phyloP scores from a whole-genome alignment of 192 early-diverging fungal genomes.

The Coemansia sp. region DNA sequence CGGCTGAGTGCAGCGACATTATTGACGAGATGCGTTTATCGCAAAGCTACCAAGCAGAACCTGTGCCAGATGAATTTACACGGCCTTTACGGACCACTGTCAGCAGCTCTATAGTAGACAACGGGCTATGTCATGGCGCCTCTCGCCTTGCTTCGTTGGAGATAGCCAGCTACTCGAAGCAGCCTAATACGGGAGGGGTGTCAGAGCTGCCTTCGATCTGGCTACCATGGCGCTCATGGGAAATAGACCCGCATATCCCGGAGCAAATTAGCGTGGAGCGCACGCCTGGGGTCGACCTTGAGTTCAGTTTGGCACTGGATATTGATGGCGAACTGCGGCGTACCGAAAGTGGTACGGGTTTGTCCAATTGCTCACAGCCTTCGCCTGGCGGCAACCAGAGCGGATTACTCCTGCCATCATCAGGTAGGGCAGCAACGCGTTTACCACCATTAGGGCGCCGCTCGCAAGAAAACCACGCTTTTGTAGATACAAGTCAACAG shows the following conservation, averaged over 20 bases:
- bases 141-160: background rate
- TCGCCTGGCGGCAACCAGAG: background rate
- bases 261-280: background rate
- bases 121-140: background rate
- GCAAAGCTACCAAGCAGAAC: background rate
- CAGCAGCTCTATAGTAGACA: background rate
- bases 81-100: background rate
- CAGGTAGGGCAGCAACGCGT: background rate
- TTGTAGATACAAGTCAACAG: background rate
- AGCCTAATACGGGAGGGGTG: background rate
- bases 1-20: conserved; percentile 47
- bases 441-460: background rate
- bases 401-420: background rate
- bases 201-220: background rate
- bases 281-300: background rate
- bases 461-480: background rate
- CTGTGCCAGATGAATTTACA: background rate
- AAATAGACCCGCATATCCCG: background rate
- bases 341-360: background rate
- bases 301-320: background rate
- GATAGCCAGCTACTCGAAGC: background rate
- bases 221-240: background rate
- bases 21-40: conserved; percentile 13
- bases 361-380: background rate
- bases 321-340: background rate